Evolutionary conservation across 441 rosid species (phyloP).

Genomic region (Hura crepitans): DNA sequence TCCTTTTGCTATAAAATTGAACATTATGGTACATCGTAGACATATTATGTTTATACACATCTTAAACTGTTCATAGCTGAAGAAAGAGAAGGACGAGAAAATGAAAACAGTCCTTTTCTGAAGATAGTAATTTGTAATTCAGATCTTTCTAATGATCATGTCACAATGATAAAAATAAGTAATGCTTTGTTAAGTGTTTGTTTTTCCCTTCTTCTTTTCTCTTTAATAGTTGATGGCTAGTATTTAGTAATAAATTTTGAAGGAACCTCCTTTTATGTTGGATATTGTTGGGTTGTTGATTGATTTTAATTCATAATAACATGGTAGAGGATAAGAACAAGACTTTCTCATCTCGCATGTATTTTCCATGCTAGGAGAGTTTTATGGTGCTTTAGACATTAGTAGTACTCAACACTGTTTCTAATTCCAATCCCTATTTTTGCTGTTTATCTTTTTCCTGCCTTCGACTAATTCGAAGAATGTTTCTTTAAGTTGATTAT

Average conservation of each 20-base stretch:
- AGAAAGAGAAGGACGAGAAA: not conserved
- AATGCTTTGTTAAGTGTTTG: not conserved
- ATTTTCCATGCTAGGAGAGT: not conserved
- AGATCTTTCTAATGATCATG: not conserved
- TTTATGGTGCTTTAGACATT: not conserved
- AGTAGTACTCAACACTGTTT: not conserved
- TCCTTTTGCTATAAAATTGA: not conserved
- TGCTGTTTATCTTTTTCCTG: not conserved
- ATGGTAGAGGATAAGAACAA: not conserved
- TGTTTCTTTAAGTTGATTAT: constrained; percentile 16
- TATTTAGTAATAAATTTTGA: no score
- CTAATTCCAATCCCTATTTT: not conserved
- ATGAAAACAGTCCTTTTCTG: not conserved
- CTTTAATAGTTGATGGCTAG: no score
- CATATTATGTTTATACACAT: not conserved
- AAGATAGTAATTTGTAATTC: not conserved
- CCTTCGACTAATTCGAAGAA: not conserved
- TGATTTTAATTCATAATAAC: not conserved
- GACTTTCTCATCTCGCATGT: not conserved
- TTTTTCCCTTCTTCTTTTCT: not conserved
- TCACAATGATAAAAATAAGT: not conserved
- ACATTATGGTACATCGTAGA: not conserved
- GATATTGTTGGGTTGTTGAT: not conserved
- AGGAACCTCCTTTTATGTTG: not conserved
- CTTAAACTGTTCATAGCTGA: not conserved